A percentile compares a stretch with the other conserved stretches of the same genome.
Conservation (phyloP, 1,284 basidiomycete species). For the Boletus nobilissimus region DNA sequence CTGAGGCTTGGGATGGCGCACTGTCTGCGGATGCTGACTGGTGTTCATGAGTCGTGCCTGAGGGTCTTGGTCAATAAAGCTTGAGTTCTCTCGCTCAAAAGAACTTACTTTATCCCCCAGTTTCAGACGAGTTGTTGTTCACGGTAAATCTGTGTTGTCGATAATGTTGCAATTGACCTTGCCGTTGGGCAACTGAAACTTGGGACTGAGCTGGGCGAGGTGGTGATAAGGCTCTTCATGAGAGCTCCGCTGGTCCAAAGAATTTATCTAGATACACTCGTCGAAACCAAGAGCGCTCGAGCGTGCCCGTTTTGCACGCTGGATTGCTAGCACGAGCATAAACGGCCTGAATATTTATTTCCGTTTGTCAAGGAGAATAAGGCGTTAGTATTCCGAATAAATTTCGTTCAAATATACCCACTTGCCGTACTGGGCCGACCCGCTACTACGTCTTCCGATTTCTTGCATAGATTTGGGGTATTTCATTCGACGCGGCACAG, state of each 20-base stretch:
- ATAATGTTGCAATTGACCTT: conserved; percentile 18
- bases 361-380: not conserved
- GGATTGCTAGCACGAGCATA: not conserved
- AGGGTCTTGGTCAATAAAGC: not conserved
- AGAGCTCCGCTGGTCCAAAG: not conserved
- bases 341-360: conserved; percentile 14
- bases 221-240: not conserved
- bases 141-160: conserved; percentile 21
- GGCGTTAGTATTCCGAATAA: not conserved
- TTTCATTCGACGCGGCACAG: conserved; percentile 20
- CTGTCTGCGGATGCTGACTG: not conserved
- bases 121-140: conserved; percentile 17
- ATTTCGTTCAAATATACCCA: not conserved
- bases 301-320: conserved; percentile 13
- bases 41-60: not conserved
- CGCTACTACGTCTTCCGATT: not conserved
- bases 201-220: conserved; percentile 12
- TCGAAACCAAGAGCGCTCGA: conserved; percentile 5
- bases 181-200: conserved; percentile 12
- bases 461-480: conserved; percentile 16
- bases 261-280: conserved; percentile 1
- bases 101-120: conserved; percentile 26
- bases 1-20: not conserved
- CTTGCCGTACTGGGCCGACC: conserved; percentile 21
- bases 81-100: not conserved